These are phyloP conservation scores for Artomyces pyxidatus DNA, from an alignment of 768 basidiomycete species.

Conservation along the genomic window DNA sequence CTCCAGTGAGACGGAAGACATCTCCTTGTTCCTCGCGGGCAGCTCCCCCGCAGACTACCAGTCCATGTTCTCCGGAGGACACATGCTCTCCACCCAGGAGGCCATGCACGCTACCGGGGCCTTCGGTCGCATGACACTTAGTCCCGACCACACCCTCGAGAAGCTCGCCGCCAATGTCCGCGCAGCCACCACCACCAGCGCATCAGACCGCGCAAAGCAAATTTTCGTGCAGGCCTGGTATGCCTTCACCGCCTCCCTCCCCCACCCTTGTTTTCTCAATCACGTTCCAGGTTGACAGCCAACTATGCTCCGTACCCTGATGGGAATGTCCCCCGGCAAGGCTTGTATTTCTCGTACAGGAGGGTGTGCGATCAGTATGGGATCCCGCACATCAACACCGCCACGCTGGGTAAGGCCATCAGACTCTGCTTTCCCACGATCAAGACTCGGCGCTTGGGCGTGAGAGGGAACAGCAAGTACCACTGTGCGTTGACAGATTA, in stretches of 20 bases:
- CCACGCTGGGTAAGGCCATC: constrained; percentile 92
- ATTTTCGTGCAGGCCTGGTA: constrained; percentile 92
- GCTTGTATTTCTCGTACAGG: constrained; percentile 89
- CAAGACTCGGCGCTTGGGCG: constrained; percentile 89
- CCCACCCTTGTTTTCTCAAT: constrained; percentile 7
- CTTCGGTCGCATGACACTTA: constrained; percentile 71
- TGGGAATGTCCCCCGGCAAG: constrained; percentile 90
- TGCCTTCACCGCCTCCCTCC: constrained; percentile 23
- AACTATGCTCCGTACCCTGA: constrained; percentile 90
- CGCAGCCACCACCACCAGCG: constrained; percentile 83
- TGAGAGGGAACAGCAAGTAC: constrained; percentile 93
- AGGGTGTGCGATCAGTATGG: constrained; percentile 89
- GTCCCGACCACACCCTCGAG: constrained; percentile 71
- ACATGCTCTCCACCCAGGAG: constrained; percentile 34
- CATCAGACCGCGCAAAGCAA: constrained; percentile 85
- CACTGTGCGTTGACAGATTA: constrained; percentile 60
- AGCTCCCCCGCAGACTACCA: constrained; percentile 56
- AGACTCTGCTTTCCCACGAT: constrained; percentile 89
- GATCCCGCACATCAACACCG: constrained; percentile 92
- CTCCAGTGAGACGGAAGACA: constrained; percentile 83
- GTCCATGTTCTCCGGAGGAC: constrained; percentile 47
- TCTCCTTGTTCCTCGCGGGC: constrained; percentile 64
- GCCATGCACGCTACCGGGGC: constrained; percentile 59
- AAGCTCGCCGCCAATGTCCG: constrained; percentile 83
- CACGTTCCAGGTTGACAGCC: constrained; percentile 59